Base-by-base conservation (phyloP, 306 rosid species). In the Potentilla sterilis region DNA sequence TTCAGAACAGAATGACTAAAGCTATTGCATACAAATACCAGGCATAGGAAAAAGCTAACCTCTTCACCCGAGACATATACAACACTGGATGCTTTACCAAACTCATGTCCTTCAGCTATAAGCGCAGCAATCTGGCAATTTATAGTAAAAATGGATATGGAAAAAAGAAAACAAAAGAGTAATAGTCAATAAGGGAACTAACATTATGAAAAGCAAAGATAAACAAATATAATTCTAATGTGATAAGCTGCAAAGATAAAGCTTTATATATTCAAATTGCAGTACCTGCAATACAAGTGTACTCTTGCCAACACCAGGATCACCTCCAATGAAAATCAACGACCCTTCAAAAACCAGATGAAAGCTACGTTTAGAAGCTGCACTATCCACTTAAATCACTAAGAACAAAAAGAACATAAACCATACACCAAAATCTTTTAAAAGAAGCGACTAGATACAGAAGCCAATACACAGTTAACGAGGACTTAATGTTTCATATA, bases 291-390 rank as follows among this genome's bases (percentile, higher is more conserved):
- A 80, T 81, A 86, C 22, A 74, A 92, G 85, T n/a, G 98, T 95
- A 82, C 98, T 95, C 86, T 95, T 95, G 80, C 98, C 98, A 81
- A 95, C 89, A 75, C 98, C 98, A 77, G 98, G 97, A 80, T 95
- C 98, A 69, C 98, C 98, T 44, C 98, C 89, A 72, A 95, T 81
- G 76, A 95, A 86, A 83, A 82, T 85, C 86, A 95, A 84, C 74
- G 96, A 95, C 75, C 98, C 98, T 94, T 85, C 80, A 83, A 85
- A 79, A 64, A 64, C 71, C 65, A 72, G 71, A 87, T 70, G 80
- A 57, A 49, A 74, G 14, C 62, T 40, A 62, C 49, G 72, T 77
- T 75, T 58, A 49, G 77, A 76, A 68, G 63, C 74, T 74, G 3
- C 48, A n/a, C 40, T 48, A 55, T 51, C 73, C 52, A 19, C 34